These are phyloP conservation scores for Astragalus membranaceus DNA, from an alignment of 306 rosid species.

Conservation along the genomic window DNA sequence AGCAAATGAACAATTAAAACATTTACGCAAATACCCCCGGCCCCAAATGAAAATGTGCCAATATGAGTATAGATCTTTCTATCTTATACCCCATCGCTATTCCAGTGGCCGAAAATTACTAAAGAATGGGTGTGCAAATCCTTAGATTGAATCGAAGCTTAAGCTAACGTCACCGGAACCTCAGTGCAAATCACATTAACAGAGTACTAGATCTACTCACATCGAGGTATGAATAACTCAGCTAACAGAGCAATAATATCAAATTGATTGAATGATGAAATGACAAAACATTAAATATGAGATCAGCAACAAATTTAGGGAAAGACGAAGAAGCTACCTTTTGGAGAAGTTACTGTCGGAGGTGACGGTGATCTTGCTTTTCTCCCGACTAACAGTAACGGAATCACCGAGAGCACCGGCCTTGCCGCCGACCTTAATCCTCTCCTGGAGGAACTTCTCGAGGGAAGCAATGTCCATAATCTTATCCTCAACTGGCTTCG, in stretches of 20 bases:
- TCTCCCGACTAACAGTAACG: conserved; percentile 62
- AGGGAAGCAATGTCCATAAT: conserved; percentile 94
- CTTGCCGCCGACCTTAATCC: conserved; percentile 95
- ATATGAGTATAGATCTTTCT: neutral
- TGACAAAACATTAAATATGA: neutral
- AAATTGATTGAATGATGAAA: neutral
- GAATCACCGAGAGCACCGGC: conserved; percentile 90
- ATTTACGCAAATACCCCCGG: too few species aligned
- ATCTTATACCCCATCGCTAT: neutral
- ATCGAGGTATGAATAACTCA: neutral
- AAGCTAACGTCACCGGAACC: neutral
- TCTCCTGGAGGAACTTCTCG: conserved; percentile 90
- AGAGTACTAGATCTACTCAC: neutral
- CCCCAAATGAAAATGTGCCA: neutral
- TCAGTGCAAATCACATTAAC: neutral
- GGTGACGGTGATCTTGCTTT: conserved; percentile 68
- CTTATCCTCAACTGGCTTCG: conserved; percentile 94
- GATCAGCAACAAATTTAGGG: neutral
- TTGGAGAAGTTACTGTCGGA: conserved; percentile 72
- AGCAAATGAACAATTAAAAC: too few species aligned
- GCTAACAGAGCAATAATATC: neutral
- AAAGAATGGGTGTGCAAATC: too few species aligned
- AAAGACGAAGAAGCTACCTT: conserved; percentile 35
- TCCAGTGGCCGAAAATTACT: neutral
- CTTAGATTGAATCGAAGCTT: neutral